Evolutionary conservation across 2,329 filamentous ascomycete genomes (phyloP), one percentile per base, ranked within the genome.

Genomic region (Alternaria infectoria): DNA sequence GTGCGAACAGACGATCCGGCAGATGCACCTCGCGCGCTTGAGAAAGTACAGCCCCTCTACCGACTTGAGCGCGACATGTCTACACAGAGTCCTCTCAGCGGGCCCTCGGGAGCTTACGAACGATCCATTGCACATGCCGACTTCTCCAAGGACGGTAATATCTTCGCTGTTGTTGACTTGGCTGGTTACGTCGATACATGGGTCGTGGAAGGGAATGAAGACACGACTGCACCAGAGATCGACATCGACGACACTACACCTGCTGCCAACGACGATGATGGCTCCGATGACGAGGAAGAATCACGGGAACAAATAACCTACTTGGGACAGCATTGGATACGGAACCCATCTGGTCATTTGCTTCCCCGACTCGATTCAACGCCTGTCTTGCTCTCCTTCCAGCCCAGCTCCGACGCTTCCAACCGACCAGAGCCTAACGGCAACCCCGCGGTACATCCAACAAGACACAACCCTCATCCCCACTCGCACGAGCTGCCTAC

Each of bases 141-240:
- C 3, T 97, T 98, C 79, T 94, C 93, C 10, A 84, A 89, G 6
- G 91, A 97, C 76, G 93, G 92, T 76, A 89, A 87, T 68, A 87
- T 97, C 66, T 83, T 98, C 50, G 93, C 91, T 9, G 88, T 90
- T 28, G 90, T 91, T 51, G 95, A 97, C 77, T 81, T 97, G 56
- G 90, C 91, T 46, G 96, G 96, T 46, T 93, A 90, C 79, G 85
- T 98, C 30, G 94, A 98, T 75, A 93, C 90, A 17, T 99, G 94
- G 92, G 82, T 93, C 2, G 81, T 97, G 58, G 86, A 88, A 74
- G 86, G 86, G 40, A 79, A 86, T 64, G 83, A 86, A 70, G 85
- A 88, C 68, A 67, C 75, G 3, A 81, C 80, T 13, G 81, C 83
- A 21, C 76, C 80, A 40, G 75, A 79, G 65, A 76, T 82, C 30